Conservation (phyloP, 441 rosid genomes). For the Erysimum cheiri region DNA sequence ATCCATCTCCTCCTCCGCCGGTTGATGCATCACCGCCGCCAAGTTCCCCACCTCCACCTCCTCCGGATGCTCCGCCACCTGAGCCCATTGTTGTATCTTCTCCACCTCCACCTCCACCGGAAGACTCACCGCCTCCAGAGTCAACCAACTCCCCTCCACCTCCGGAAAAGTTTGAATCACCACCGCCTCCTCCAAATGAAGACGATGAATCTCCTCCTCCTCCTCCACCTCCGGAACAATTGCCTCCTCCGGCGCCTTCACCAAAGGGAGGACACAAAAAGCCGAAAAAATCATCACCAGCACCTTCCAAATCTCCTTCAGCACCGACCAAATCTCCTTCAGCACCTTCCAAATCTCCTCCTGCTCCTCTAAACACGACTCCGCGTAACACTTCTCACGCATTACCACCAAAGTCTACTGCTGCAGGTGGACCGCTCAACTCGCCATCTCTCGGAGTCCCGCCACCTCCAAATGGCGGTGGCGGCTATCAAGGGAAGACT, state of each 20-base stretch:
- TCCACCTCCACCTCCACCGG: conserved; percentile 8
- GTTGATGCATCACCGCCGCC: background rate
- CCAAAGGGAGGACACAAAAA: conserved; percentile 12
- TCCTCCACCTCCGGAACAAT: conserved; percentile 35
- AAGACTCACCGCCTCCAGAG: conserved; percentile 6
- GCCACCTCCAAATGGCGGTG: conserved; percentile 26
- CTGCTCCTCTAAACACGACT: conserved; percentile 8
- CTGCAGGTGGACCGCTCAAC: conserved; percentile 18
- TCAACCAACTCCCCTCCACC: conserved; percentile 41
- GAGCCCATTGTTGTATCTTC: background rate
- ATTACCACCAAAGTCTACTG: conserved; percentile 17
- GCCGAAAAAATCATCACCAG: conserved; percentile 24
- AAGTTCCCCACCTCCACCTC: conserved; percentile 11
- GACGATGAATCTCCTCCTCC: conserved; percentile 21
- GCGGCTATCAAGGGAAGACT: conserved; percentile 30
- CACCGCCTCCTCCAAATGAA: conserved; percentile 24
- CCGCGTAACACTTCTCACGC: conserved; percentile 29
- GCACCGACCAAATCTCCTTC: no score
- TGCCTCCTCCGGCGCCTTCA: conserved; percentile 37
- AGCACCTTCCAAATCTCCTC: conserved; percentile 20
- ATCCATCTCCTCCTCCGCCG: background rate
- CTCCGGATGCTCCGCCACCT: background rate
- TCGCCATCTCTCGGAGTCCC: conserved; percentile 29
- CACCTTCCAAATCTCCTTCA: conserved; percentile 34
- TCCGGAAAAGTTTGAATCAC: conserved; percentile 33